These are phyloP conservation scores for Beta corolliflora DNA, from an alignment of 179 eudicot species.

Conservation along the genomic window DNA sequence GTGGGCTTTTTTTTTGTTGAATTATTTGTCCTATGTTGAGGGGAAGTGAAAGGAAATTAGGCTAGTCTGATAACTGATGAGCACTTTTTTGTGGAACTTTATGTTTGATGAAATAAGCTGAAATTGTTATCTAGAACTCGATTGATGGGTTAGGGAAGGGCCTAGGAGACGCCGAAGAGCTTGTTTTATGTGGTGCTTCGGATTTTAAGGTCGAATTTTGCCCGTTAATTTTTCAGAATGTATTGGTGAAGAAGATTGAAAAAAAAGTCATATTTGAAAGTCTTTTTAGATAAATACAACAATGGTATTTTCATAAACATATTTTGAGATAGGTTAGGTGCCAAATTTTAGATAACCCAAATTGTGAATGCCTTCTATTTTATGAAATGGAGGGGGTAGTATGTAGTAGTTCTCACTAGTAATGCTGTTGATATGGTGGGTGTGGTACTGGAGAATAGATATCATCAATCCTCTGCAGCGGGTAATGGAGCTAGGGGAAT, in stretches of 20 bases:
- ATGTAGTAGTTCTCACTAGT: background rate
- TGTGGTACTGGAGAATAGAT: background rate
- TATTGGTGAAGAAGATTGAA: background rate
- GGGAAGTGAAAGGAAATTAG: background rate
- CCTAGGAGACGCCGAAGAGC: background rate
- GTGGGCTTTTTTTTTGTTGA: background rate
- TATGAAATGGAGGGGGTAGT: background rate
- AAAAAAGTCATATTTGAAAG: too few relatives aligned
- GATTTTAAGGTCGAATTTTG: background rate
- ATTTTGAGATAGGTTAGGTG: background rate
- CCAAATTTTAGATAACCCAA: background rate
- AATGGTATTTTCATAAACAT: background rate
- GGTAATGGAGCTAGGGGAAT: background rate
- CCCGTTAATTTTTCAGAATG: background rate
- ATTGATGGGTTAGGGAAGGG: background rate
- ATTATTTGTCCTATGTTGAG: background rate
- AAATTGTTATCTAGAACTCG: background rate
- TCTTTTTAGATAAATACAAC: too few relatives aligned
- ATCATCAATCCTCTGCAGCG: background rate
- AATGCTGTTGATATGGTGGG: background rate
- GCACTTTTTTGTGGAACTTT: background rate
- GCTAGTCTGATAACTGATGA: background rate
- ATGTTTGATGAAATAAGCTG: background rate
- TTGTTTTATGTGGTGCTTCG: background rate
- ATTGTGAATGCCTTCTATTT: background rate